These are phyloP conservation scores for Mucor racemosus DNA, from an alignment of 371 early-diverging fungal genomes.

Conservation along the genomic window DNA sequence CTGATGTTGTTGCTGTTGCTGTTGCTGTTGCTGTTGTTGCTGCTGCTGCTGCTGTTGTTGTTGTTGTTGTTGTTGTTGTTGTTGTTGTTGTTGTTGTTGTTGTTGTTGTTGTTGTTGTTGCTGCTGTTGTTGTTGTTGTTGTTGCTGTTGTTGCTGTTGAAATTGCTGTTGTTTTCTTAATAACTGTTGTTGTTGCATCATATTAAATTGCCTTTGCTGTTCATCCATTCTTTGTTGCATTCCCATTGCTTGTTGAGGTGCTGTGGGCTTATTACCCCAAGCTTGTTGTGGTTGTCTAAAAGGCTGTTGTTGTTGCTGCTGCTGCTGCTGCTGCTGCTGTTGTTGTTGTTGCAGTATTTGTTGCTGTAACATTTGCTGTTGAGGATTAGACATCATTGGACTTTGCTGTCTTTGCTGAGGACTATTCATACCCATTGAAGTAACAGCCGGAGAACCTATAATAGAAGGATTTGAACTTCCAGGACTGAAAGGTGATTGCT, in stretches of 20 bases:
- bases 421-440: conserved; percentile 12
- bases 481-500: conserved; percentile 10
- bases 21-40: conserved; percentile 3
- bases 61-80: conserved; percentile 16
- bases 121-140: conserved; percentile 4
- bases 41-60: conserved; percentile 17
- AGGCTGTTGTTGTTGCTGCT: conserved; percentile 11
- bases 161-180: background rate
- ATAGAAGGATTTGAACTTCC: conserved; percentile 14
- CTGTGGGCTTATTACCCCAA: conserved; percentile 36
- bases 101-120: conserved; percentile 17
- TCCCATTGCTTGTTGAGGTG: conserved; percentile 25
- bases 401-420: conserved; percentile 24
- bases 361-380: conserved; percentile 1
- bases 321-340: conserved; percentile 9
- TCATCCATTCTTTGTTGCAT: conserved; percentile 34
- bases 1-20: background rate
- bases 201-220: conserved; percentile 34
- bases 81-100: conserved; percentile 14
- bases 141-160: conserved; percentile 21
- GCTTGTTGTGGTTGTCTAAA: conserved; percentile 19
- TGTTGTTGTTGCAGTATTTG: conserved; percentile 14
- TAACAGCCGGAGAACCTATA: conserved; percentile 19
- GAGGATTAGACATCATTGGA: conserved; percentile 23
- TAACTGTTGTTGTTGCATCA: conserved; percentile 9